Evolutionary conservation across 2,329 filamentous ascomycete genomes (phyloP), one percentile per base, ranked within the genome.

Genomic region (Penicillium sp.): DNA sequence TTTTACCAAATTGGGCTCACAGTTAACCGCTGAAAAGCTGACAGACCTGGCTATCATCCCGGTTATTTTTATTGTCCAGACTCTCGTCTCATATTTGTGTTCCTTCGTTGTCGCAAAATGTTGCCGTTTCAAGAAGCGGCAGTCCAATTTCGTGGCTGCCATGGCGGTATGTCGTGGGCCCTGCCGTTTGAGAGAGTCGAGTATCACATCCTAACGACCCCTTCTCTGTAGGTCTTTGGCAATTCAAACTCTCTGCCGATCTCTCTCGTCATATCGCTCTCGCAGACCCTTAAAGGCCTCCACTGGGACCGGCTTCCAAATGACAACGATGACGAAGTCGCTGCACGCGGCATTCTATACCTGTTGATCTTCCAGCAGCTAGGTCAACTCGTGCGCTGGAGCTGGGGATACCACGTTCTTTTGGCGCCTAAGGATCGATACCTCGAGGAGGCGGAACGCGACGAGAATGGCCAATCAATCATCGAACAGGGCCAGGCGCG

Each of bases 211-310:
- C 50, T 48, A 23, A 50, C 54, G 9, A 57, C 15, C 38, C 27
- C 47, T 29, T 40, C 19, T 31, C 37, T 21, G 19, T 61, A 87
- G 85, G 85, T 97, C 49, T 99, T 99, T 74, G 94, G 93, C 67
- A 99, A 99, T 75, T 97, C 93, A 35, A 99, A 99, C 77, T 97
- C 94, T 19, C 84, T 99, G 21, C 94, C 94, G 0, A 97, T 99
- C 61, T 99, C 94, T 0, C 86, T 99, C 56, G 92, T 99, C 61
- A 84, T 97, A 57, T 97, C 93, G 9, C 83, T 99, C 12, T 95
- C 93, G 15, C 90, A 96, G 72, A 99, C 94, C 0, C 82, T 99
- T 56, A 86, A 88, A 68, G 94, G 94, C 6, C 82, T 99, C 33
- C 93, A 97, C 73, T 99, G 94, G 94, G 89, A 93, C 76, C 89